Percentiles rank a stretch among this genome's conserved stretches.
Conservation (phyloP, 371 early-diverging fungal genomes). For the Blyttiomyces sp. region DNA sequence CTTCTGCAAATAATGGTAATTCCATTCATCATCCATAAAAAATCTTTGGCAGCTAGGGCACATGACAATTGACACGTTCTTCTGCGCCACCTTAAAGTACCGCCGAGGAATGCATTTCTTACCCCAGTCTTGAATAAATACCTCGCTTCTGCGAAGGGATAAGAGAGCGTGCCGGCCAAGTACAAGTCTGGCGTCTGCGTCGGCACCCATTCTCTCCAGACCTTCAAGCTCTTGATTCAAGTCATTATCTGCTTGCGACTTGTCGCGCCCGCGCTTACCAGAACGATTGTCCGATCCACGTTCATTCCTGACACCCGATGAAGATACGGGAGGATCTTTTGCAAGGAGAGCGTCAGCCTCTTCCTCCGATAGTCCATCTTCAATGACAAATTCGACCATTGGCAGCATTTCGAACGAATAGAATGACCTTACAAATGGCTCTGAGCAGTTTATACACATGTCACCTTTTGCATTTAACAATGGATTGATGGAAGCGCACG, state of each 20-base stretch:
- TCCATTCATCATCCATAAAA: constrained; percentile 52
- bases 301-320: neutral
- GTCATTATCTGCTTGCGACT: constrained; percentile 7
- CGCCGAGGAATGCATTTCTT: constrained; percentile 22
- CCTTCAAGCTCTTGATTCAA: constrained; percentile 26
- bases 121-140: constrained; percentile 33
- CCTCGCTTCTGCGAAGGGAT: constrained; percentile 26
- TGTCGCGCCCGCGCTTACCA: neutral
- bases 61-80: constrained; percentile 34
- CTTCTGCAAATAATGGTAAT: constrained; percentile 36
- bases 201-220: constrained; percentile 12
- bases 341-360: constrained; percentile 37
- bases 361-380: constrained; percentile 34
- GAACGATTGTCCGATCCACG: neutral
- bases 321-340: constrained; percentile 13
- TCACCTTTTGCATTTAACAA: constrained; percentile 33
- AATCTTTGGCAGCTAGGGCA: constrained; percentile 46
- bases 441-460: constrained; percentile 40
- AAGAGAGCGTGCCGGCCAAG: constrained; percentile 26
- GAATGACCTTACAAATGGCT: constrained; percentile 42
- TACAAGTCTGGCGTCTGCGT: constrained; percentile 12
- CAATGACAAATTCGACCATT: constrained; percentile 43
- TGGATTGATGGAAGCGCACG: constrained; percentile 40
- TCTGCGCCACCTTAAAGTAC: constrained; percentile 32
- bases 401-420: constrained; percentile 52